Conservation (phyloP, 345 rosid genomes). For the Arabidopsis arenosa region DNA sequence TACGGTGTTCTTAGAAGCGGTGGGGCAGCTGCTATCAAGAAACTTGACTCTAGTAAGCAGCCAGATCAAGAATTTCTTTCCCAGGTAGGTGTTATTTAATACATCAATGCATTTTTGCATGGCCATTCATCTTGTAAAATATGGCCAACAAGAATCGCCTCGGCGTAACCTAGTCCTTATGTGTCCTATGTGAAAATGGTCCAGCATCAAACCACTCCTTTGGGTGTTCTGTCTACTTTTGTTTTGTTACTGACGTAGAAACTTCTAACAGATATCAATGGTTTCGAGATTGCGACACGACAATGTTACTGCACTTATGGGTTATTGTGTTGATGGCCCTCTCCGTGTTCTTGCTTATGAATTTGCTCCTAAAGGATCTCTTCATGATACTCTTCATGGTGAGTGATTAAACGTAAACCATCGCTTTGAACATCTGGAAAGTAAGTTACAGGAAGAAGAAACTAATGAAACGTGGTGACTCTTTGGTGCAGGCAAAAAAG, state of each 20-base stretch:
- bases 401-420: slow-evolving; percentile 25
- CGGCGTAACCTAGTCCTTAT: not conserved
- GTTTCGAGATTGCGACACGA: slow-evolving; percentile 79
- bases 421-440: slow-evolving; percentile 6
- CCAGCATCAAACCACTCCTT: not conserved
- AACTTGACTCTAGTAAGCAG: slow-evolving; percentile 87
- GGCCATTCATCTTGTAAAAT: not conserved
- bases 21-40: slow-evolving; percentile 73
- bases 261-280: slow-evolving; percentile 70
- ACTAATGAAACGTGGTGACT: slow-evolving; percentile 10
- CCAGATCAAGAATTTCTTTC: slow-evolving; percentile 87
- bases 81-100: slow-evolving; percentile 53
- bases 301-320: slow-evolving; percentile 72
- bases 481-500: slow-evolving; percentile 70
- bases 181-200: not conserved
- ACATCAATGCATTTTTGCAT: not conserved
- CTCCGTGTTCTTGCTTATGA: slow-evolving; percentile 86
- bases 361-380: slow-evolving; percentile 87
- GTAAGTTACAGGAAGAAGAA: not conserved
- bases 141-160: not conserved
- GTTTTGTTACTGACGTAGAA: not conserved
- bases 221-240: slow-evolving; percentile 17
- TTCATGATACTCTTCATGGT: slow-evolving; percentile 90
- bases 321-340: slow-evolving; percentile 81
- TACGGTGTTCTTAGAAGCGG: slow-evolving; percentile 69